Evolutionary conservation across 2,329 filamentous ascomycete genomes (phyloP).

Genomic region (Coleophoma crateriformis): DNA sequence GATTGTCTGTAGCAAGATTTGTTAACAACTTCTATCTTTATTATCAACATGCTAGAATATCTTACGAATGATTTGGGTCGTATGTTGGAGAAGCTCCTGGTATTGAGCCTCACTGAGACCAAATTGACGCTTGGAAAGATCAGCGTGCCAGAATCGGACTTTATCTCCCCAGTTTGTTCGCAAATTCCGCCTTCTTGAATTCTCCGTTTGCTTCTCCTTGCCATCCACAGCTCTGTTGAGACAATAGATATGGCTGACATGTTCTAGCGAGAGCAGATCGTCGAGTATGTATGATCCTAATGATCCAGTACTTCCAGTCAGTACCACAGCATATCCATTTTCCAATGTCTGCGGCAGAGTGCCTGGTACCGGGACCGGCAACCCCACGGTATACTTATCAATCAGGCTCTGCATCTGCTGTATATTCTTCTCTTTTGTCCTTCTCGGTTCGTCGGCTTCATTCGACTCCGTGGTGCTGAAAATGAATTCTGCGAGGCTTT

Average conservation of each 20-base stretch:
- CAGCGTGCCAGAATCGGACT: conserved; percentile 41
- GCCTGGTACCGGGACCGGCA: too few relatives aligned
- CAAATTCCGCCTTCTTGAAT: conserved; percentile 32
- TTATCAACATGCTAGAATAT: conserved; percentile 19
- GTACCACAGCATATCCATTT: background rate
- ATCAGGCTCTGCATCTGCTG: too few relatives aligned
- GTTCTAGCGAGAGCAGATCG: conserved; percentile 21
- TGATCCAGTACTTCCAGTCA: conserved; percentile 42
- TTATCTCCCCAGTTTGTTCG: conserved; percentile 25
- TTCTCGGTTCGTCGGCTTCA: too few relatives aligned
- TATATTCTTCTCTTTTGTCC: too few relatives aligned
- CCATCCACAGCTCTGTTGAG: conserved; percentile 33
- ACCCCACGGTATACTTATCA: too few relatives aligned
- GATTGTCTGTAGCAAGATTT: conserved; percentile 4
- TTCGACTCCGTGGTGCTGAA: too few relatives aligned
- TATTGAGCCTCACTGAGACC: conserved; percentile 31
- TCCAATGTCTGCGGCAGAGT: too few relatives aligned
- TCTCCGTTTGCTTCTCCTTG: conserved; percentile 1
- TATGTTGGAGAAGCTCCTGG: conserved; percentile 7
- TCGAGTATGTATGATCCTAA: conserved; percentile 42
- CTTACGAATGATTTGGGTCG: conserved; percentile 25
- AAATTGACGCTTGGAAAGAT: conserved; percentile 39
- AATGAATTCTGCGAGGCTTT: background rate
- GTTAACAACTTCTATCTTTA: too few relatives aligned
- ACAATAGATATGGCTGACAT: conserved; percentile 37